Evolutionary conservation across 306 rosid species (phyloP).

Genomic region (Sechiopsis laciniata): DNA sequence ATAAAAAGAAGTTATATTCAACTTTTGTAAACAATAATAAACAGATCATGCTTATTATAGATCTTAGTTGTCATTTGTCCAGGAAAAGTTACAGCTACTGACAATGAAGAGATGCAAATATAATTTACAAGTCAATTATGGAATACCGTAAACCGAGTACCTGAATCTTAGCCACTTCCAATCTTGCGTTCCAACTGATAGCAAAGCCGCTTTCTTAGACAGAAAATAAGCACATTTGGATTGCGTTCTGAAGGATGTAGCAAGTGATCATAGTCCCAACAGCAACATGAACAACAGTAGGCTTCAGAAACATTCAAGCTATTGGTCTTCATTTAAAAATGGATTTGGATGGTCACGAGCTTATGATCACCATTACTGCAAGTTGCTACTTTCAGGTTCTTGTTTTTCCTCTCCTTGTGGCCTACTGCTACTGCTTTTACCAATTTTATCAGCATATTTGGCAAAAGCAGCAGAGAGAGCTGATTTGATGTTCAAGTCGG

Average conservation of each 20-base stretch:
- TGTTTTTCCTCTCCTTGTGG: slow-evolving; percentile 37
- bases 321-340: background rate
- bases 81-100: background rate
- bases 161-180: background rate
- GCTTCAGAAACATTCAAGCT: slow-evolving; percentile 6
- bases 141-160: background rate
- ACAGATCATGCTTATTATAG: background rate
- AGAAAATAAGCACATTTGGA: background rate
- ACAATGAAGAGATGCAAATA: background rate
- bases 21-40: background rate
- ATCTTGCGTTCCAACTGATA: background rate
- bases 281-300: background rate
- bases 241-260: background rate
- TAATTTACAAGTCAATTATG: background rate
- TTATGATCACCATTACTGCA: background rate
- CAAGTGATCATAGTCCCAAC: background rate
- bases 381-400: slow-evolving; percentile 26
- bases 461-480: slow-evolving; percentile 84
- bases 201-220: background rate
- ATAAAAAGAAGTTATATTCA: background rate
- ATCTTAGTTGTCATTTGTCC: slow-evolving; percentile 5
- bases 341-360: background rate
- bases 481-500: slow-evolving; percentile 55
- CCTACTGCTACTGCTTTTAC: slow-evolving; percentile 32
- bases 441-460: slow-evolving; percentile 52